Evolutionary conservation across 768 basidiomycete species (phyloP).

Genomic region (Rhizopogon sp.): DNA sequence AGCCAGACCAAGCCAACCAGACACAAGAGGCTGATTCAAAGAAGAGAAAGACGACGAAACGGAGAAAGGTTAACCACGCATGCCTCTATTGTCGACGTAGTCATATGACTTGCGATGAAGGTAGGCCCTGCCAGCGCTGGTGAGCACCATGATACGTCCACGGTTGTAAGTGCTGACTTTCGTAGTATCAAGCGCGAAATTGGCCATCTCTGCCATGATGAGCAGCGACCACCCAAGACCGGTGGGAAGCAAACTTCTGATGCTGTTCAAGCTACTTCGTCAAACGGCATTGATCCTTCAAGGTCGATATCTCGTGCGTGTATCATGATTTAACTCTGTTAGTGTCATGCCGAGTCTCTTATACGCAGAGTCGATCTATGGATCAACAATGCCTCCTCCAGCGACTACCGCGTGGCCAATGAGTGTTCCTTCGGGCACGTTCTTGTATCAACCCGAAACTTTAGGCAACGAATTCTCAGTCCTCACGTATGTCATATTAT

Average conservation of each 20-base stretch:
- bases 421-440: slow-evolving; percentile 43
- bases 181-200: slow-evolving; percentile 93
- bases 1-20: slow-evolving; percentile 14
- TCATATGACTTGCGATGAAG: slow-evolving; percentile 91
- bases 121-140: slow-evolving; percentile 91
- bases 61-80: slow-evolving; percentile 88
- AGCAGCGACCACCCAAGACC: slow-evolving; percentile 51
- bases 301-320: slow-evolving; percentile 24
- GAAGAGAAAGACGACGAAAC: slow-evolving; percentile 48
- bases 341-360: not conserved
- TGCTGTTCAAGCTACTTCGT: slow-evolving; percentile 12
- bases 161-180: slow-evolving; percentile 6
- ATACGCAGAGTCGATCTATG: slow-evolving; percentile 20
- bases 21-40: slow-evolving; percentile 27
- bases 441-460: slow-evolving; percentile 67
- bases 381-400: slow-evolving; percentile 13
- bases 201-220: slow-evolving; percentile 90
- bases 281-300: slow-evolving; percentile 27
- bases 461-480: slow-evolving; percentile 81
- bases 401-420: slow-evolving; percentile 51
- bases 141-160: slow-evolving; percentile 37
- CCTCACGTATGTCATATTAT: slow-evolving; percentile 52
- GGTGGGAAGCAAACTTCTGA: slow-evolving; percentile 36
- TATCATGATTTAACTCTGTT: not conserved
- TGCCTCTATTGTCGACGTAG: slow-evolving; percentile 90